Conservation (phyloP, 106 monocot genomes). For the Acanthochlamys bracteata region DNA sequence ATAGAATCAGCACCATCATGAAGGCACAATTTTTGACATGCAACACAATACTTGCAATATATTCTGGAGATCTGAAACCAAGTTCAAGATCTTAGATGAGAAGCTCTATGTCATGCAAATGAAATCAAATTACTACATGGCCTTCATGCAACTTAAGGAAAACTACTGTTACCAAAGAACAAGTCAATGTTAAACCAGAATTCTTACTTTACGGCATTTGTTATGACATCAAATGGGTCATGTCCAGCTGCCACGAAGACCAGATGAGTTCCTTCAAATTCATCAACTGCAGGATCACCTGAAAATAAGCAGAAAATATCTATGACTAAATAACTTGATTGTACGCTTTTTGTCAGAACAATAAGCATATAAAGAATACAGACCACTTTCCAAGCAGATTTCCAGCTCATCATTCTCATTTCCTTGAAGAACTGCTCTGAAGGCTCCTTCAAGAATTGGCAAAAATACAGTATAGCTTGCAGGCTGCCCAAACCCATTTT, state of each 20-base stretch:
- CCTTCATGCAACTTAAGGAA: too few species aligned
- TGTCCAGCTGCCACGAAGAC: constrained; percentile 51
- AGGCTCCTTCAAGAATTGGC: constrained; percentile 50
- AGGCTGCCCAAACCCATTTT: constrained; percentile 10
- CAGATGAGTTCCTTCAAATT: constrained; percentile 51
- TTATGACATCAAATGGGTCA: constrained; percentile 68
- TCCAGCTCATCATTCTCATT: constrained; percentile 54
- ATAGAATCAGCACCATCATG: too few species aligned
- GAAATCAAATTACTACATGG: too few species aligned
- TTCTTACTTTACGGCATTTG: constrained; percentile 62
- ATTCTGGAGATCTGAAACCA: too few species aligned
- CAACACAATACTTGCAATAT: too few species aligned
- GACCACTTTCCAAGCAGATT: constrained; percentile 76
- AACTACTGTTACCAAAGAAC: too few species aligned
- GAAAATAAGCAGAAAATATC: constrained; percentile 4
- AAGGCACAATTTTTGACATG: too few species aligned
- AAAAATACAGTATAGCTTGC: constrained; percentile 47
- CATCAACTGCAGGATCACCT: constrained; percentile 51
- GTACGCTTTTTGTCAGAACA: too few species aligned
- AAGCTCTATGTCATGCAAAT: too few species aligned
- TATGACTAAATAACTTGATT: too few species aligned
- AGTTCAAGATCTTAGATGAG: too few species aligned
- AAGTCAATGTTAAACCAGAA: neutral
- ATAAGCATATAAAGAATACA: too few species aligned
- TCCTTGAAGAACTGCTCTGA: constrained; percentile 67